Evolutionary conservation across 805 yeast genomes (phyloP).

Genomic region (Ogataea salicorniae): DNA sequence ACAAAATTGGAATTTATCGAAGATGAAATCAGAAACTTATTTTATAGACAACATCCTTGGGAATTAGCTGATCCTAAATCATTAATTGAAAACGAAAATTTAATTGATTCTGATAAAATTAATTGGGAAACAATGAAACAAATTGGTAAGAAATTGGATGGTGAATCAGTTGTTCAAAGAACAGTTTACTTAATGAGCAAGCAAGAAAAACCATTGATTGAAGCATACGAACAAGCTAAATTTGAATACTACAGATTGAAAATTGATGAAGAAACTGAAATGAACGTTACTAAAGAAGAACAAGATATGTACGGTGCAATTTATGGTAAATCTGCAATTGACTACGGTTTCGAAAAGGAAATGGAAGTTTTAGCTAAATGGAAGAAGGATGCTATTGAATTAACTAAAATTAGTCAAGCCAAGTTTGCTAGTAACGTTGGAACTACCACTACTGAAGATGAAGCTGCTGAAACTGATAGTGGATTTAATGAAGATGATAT

Average conservation of each 20-base stretch:
- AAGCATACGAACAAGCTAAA: conserved; percentile 82
- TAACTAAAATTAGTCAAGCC: conserved; percentile 53
- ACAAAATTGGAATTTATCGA: conserved; percentile 57
- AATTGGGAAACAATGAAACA: conserved; percentile 85
- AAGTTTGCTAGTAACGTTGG: conserved; percentile 27
- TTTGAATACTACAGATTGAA: conserved; percentile 84
- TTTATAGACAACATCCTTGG: conserved; percentile 96
- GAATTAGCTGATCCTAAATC: conserved; percentile 87
- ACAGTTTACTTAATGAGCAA: conserved; percentile 49
- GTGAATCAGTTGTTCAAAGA: conserved; percentile 83
- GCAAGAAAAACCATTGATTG: conserved; percentile 35
- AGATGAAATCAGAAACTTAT: conserved; percentile 76
- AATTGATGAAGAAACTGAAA: conserved; percentile 75
- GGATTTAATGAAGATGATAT: conserved; percentile 21
- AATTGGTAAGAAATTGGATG: conserved; percentile 69
- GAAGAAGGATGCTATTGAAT: conserved; percentile 63
- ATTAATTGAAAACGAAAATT: conserved; percentile 69
- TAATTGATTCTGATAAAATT: conserved; percentile 38
- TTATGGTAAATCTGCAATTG: conserved; percentile 55
- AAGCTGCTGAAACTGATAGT: conserved; percentile 12
- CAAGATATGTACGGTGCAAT: conserved; percentile 80
- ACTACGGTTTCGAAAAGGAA: conserved; percentile 67
- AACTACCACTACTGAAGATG: conserved; percentile 21
- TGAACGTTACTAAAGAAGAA: conserved; percentile 73
- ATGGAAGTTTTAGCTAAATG: conserved; percentile 66